These are phyloP conservation scores for Protostelium mycophagum DNA, from an alignment of 78 protist species.

Conservation along the genomic window DNA sequence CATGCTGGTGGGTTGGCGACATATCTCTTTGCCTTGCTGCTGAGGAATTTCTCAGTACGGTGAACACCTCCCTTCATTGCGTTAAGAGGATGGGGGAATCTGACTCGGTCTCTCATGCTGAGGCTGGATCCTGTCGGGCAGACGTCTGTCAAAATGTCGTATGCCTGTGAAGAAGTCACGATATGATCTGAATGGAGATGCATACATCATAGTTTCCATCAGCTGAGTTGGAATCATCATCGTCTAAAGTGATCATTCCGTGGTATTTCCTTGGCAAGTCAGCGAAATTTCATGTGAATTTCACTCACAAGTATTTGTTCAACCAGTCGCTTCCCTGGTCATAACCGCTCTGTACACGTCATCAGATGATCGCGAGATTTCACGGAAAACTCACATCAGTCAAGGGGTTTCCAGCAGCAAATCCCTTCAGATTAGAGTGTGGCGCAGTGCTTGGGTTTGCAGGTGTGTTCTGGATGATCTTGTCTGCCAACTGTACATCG, in stretches of 20 bases:
- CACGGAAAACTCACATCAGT: constrained; percentile 10
- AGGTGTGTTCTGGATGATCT: not conserved
- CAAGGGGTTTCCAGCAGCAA: constrained; percentile 47
- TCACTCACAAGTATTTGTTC: not conserved
- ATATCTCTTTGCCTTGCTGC: not conserved
- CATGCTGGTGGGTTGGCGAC: not conserved
- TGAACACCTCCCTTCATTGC: not conserved
- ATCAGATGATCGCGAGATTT: not conserved
- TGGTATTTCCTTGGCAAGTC: not conserved
- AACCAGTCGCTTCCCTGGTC: not conserved
- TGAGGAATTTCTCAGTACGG: not conserved
- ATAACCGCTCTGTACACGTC: not conserved
- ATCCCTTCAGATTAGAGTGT: constrained; percentile 18
- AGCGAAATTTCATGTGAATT: not conserved
- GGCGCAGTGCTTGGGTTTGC: not conserved
- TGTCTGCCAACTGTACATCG: not conserved
- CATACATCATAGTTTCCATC: not conserved
- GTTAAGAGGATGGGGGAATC: not conserved
- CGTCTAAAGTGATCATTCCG: not conserved
- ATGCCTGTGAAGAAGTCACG: not conserved
- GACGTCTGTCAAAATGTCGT: not conserved
- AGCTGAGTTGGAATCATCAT: not conserved
- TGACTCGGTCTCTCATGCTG: not conserved
- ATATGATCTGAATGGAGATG: not conserved
- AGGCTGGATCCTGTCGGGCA: not conserved